Evolutionary conservation across 768 basidiomycete genomes (phyloP).

Genomic region (Auricularia cornea): DNA sequence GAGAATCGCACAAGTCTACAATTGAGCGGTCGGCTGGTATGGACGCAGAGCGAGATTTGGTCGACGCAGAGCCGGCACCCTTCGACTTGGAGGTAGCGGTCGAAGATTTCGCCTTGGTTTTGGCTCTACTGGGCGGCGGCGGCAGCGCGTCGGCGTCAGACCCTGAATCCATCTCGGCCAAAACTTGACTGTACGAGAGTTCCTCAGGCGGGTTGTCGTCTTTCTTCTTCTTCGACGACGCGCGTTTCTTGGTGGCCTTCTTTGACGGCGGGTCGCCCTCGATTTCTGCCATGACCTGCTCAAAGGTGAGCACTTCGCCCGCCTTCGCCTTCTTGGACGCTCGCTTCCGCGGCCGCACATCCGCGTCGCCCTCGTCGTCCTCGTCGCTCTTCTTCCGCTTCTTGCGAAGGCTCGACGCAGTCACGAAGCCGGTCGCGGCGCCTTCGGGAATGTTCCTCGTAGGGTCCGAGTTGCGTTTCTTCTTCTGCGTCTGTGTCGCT

Average conservation of each 20-base stretch:
- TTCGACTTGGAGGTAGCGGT: not conserved
- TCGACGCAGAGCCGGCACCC: not conserved
- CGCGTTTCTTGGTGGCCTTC: not conserved
- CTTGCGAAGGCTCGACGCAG: conserved; percentile 51
- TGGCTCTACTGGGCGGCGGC: not conserved
- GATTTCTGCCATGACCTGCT: conserved; percentile 48
- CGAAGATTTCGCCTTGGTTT: not conserved
- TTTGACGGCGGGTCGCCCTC: conserved; percentile 42
- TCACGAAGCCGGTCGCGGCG: conserved; percentile 66
- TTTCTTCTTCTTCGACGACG: not conserved
- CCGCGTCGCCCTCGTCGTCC: conserved; percentile 15
- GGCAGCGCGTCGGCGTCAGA: not conserved
- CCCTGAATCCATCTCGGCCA: not conserved
- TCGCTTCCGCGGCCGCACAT: conserved; percentile 12
- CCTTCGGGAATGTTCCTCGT: conserved; percentile 64
- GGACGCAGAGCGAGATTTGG: not conserved
- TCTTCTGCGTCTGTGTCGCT: conserved; percentile 49
- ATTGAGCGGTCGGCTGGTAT: not conserved
- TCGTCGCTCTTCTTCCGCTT: conserved; percentile 43
- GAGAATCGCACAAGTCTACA: not conserved
- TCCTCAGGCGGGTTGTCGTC: not conserved
- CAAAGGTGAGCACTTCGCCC: conserved; percentile 25
- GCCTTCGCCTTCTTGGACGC: conserved; percentile 21
- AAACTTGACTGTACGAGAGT: not conserved
- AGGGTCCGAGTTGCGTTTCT: conserved; percentile 62